phyloP scores from a whole-genome alignment of 129 eudicot species.

The Solidago caesia region DNA sequence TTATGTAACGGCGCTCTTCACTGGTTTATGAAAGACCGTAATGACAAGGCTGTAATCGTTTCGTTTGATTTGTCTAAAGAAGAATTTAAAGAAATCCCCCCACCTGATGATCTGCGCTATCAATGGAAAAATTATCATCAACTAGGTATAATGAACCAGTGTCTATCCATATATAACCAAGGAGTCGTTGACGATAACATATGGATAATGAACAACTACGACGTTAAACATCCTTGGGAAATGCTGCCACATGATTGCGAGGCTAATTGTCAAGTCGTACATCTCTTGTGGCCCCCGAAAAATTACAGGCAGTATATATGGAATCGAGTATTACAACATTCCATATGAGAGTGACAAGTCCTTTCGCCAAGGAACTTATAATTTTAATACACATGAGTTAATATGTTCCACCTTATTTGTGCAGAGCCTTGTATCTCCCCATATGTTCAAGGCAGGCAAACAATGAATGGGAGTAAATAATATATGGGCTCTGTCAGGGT shows the following conservation, averaged over 20 bases:
- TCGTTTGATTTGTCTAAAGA: conserved; percentile 2
- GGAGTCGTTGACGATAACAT: not conserved
- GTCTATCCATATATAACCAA: not conserved
- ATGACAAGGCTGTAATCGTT: not conserved
- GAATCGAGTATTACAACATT: not conserved
- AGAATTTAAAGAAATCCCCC: conserved; percentile 4
- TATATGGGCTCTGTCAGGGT: not conserved
- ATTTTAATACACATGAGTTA: not conserved
- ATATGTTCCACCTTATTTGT: not conserved
- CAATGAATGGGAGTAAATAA: not conserved
- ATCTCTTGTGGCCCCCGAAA: not conserved
- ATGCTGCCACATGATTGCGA: not conserved
- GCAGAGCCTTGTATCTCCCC: conserved; percentile 17
- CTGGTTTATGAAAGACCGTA: not conserved
- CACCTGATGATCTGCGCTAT: not conserved
- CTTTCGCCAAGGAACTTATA: not conserved
- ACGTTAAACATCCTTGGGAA: not conserved
- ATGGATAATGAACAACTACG: conserved; percentile 7
- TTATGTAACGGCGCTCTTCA: not conserved
- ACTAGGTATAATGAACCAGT: not conserved
- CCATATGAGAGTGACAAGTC: not conserved
- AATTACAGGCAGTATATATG: not conserved
- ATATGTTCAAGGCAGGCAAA: not conserved
- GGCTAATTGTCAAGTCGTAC: not conserved
- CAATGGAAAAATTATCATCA: not conserved